These are phyloP conservation scores for Fistulinella prunicolor DNA, from an alignment of 768 basidiomycete species.

Conservation along the genomic window DNA sequence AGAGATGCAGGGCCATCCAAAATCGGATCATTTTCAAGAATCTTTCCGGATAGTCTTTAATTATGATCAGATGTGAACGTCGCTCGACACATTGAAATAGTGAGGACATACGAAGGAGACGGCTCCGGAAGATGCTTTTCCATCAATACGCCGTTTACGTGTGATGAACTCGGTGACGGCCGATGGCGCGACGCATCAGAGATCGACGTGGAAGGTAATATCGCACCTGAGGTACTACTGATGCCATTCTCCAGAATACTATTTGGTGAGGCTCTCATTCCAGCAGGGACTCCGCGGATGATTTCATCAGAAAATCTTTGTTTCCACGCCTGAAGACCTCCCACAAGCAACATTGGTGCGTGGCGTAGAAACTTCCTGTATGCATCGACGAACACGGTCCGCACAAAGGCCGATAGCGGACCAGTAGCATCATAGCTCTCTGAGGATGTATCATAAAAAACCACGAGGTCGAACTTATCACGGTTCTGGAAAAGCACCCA, in stretches of 20 bases:
- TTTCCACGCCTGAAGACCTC: slow-evolving; percentile 84
- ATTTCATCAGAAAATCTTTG: slow-evolving; percentile 47
- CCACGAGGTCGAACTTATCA: slow-evolving; percentile 85
- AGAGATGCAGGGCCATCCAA: slow-evolving; percentile 16
- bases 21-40: slow-evolving; percentile 9
- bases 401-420: slow-evolving; percentile 57
- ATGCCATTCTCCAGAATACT: slow-evolving; percentile 26
- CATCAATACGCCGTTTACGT: slow-evolving; percentile 16
- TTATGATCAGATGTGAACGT: slow-evolving; percentile 11
- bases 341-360: slow-evolving; percentile 78
- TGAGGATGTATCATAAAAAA: slow-evolving; percentile 74
- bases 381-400: slow-evolving; percentile 69
- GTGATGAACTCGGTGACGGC: slow-evolving; percentile 4
- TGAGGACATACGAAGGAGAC: slow-evolving; percentile 19
- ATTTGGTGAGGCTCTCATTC: slow-evolving; percentile 12
- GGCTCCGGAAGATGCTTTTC: slow-evolving; percentile 19
- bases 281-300: slow-evolving; percentile 23
- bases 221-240: slow-evolving; percentile 28
- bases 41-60: slow-evolving; percentile 17
- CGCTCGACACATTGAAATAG: not conserved
- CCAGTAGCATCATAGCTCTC: slow-evolving; percentile 48
- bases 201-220: slow-evolving; percentile 15
- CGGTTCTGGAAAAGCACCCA: slow-evolving; percentile 75
- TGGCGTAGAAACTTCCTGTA: slow-evolving; percentile 70
- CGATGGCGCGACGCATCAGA: slow-evolving; percentile 16